Percentiles rank a stretch among this genome's conserved stretches.
Conservation (phyloP, 192 early-diverging fungal species). For the Tieghemiomyces parasiticus region DNA sequence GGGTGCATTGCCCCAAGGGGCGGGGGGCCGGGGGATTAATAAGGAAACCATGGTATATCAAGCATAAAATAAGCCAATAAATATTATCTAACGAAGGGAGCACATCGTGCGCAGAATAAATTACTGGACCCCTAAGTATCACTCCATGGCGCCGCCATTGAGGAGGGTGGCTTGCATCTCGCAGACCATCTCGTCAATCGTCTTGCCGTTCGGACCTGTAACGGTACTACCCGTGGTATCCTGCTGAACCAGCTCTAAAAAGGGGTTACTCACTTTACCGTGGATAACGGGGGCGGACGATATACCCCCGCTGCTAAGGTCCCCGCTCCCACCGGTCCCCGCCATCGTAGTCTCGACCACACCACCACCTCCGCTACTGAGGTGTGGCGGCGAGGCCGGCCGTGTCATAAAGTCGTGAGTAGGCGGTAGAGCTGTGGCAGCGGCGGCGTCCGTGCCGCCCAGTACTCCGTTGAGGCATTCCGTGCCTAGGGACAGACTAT, state of each 20-base stretch:
- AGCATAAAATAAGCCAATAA: no score
- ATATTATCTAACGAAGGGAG: no score
- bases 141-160: constrained; percentile 9
- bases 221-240: not conserved
- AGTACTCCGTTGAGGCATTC: no score
- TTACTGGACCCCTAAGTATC: no score
- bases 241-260: constrained; percentile 10
- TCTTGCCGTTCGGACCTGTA: not conserved
- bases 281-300: not conserved
- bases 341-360: not conserved
- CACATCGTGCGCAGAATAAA: no score
- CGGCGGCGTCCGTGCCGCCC: no score
- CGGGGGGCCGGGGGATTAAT: no score
- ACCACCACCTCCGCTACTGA: not conserved
- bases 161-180: not conserved
- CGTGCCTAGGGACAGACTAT: no score
- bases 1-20: no score
- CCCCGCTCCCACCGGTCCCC: constrained; percentile 20
- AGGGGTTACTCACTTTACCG: not conserved
- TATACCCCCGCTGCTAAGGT: constrained; percentile 14
- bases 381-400: not conserved
- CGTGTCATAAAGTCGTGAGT: not conserved
- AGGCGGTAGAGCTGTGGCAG: no score
- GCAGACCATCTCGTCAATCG: not conserved
- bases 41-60: no score